Percentiles rank a stretch among this genome's conserved stretches.
phyloP scores from a whole-genome alignment of 2,329 filamentous ascomycete species.

The Monilinia aucupariae region DNA sequence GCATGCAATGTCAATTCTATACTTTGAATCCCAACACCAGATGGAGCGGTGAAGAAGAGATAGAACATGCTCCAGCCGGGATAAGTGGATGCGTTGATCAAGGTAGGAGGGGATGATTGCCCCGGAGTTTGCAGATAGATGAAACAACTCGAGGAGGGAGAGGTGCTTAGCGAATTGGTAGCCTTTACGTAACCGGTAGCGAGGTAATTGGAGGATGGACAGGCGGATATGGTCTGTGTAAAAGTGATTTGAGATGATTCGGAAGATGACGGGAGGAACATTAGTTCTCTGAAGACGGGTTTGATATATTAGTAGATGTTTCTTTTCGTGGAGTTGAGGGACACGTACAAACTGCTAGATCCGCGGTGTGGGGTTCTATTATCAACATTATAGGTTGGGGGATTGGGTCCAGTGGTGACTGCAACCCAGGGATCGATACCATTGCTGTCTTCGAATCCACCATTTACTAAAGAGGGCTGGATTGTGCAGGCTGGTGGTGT shows the following conservation, averaged over 20 bases:
- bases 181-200: slow-evolving; percentile 1
- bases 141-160: background rate
- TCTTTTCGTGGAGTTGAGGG: background rate
- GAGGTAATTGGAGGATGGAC: slow-evolving; percentile 2
- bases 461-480: background rate
- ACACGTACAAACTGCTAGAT: background rate
- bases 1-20: background rate
- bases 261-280: background rate
- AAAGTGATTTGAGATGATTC: background rate
- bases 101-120: background rate
- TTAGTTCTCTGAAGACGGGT: background rate
- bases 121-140: background rate
- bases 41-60: background rate
- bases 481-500: background rate
- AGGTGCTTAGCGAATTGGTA: background rate
- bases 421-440: background rate
- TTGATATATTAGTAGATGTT: background rate
- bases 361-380: background rate
- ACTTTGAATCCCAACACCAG: background rate
- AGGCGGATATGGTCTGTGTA: background rate
- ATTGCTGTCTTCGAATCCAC: background rate
- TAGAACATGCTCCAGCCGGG: slow-evolving; percentile 8
- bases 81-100: slow-evolving; percentile 1
- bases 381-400: background rate
- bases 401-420: background rate